Percentiles rank a stretch among this genome's conserved stretches.
Conservation (phyloP, 805 yeast genomes). For the Metschnikowia reukaufii region DNA sequence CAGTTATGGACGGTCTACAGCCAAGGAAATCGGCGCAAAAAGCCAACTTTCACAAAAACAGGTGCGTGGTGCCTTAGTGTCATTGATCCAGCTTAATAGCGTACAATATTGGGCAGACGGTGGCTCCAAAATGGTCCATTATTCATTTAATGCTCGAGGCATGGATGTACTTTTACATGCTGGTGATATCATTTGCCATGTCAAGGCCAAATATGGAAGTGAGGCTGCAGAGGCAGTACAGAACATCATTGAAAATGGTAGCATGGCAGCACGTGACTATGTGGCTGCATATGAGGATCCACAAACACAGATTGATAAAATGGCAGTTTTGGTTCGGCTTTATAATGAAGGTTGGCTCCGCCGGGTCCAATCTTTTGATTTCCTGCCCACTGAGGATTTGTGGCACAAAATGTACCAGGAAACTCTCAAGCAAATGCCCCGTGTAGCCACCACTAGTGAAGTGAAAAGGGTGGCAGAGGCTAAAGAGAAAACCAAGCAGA, state of each 20-base stretch:
- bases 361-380: conserved; percentile 31
- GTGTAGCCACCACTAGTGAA: conserved; percentile 39
- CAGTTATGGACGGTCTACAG: conserved; percentile 64
- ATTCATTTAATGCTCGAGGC: conserved; percentile 65
- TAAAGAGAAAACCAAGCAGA: conserved; percentile 50
- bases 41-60: conserved; percentile 48
- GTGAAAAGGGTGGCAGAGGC: conserved; percentile 54
- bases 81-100: conserved; percentile 77
- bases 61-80: conserved; percentile 67
- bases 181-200: conserved; percentile 66
- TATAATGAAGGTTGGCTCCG: conserved; percentile 40
- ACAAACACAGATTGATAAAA: conserved; percentile 22
- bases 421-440: conserved; percentile 34
- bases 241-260: conserved; percentile 69
- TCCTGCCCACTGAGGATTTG: conserved; percentile 37
- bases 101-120: conserved; percentile 61
- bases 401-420: conserved; percentile 41
- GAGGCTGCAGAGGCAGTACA: conserved; percentile 61
- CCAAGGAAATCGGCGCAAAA: conserved; percentile 50
- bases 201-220: conserved; percentile 47
- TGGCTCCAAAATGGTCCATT: conserved; percentile 37
- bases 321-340: conserved; percentile 28
- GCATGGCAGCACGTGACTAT: conserved; percentile 54
- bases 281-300: conserved; percentile 26
- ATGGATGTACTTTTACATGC: conserved; percentile 64